Evolutionary conservation across 2,329 filamentous ascomycete genomes (phyloP).

Genomic region (Trichophyton simii): DNA sequence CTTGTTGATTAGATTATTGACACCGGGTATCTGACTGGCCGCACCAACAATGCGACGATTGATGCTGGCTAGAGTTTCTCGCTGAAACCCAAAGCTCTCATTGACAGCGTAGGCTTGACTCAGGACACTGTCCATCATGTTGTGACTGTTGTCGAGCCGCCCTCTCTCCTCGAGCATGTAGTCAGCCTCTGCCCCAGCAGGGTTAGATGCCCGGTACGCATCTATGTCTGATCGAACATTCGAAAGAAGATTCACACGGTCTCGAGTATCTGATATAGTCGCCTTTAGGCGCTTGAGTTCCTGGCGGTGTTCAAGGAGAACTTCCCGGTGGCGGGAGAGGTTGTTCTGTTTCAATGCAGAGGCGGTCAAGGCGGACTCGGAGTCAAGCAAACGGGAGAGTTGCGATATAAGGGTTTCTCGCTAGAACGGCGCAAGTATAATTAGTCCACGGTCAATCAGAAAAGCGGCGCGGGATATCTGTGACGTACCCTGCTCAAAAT

Average conservation of each 20-base stretch:
- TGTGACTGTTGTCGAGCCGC: conserved; percentile 78
- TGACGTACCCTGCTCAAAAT: conserved; percentile 61
- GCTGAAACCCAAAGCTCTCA: conserved; percentile 75
- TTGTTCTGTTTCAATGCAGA: conserved; percentile 97
- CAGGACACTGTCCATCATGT: conserved; percentile 76
- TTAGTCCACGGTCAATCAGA: neutral
- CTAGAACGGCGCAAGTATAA: conserved; percentile 33
- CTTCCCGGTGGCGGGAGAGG: conserved; percentile 77
- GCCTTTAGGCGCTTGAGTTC: conserved; percentile 66
- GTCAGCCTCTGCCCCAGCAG: conserved; percentile 73
- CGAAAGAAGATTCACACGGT: conserved; percentile 77
- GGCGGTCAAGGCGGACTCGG: conserved; percentile 71
- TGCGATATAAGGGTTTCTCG: conserved; percentile 70
- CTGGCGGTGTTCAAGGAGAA: conserved; percentile 72
- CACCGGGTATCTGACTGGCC: conserved; percentile 80
- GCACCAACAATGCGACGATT: conserved; percentile 82
- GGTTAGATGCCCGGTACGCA: conserved; percentile 71
- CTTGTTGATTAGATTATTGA: conserved; percentile 80
- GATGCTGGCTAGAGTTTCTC: conserved; percentile 77
- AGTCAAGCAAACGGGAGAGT: conserved; percentile 80
- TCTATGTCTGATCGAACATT: conserved; percentile 88
- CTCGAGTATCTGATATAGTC: conserved; percentile 62
- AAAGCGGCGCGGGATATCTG: neutral
- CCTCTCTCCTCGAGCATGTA: conserved; percentile 91
- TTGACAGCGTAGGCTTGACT: conserved; percentile 95